Percentiles rank a stretch among this genome's conserved stretches.
phyloP scores from a whole-genome alignment of 2,329 filamentous ascomycete genomes.

The Fusarium siculi region DNA sequence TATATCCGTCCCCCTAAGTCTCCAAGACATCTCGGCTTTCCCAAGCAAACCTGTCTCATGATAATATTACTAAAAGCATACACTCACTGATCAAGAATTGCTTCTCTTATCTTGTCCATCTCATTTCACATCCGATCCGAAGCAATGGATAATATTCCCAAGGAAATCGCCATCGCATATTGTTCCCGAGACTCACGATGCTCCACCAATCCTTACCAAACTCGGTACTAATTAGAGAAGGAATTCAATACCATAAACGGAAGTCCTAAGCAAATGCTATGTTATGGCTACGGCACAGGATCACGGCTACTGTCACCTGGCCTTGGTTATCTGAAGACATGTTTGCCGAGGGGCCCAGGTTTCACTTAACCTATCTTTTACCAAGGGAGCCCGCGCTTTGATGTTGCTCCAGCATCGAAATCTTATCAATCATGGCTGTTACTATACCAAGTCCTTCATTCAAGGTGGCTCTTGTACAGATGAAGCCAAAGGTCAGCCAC shows the following conservation, averaged over 20 bases:
- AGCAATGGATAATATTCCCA: background rate
- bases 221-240: conserved; percentile 22
- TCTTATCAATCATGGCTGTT: conserved; percentile 18
- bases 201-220: conserved; percentile 20
- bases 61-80: background rate
- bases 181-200: background rate
- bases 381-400: background rate
- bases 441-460: conserved; percentile 11
- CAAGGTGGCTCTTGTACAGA: conserved; percentile 38
- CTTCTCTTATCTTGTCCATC: background rate
- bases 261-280: conserved; percentile 1
- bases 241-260: conserved; percentile 10
- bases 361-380: background rate
- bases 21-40: background rate
- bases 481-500: conserved; percentile 35
- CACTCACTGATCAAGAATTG: background rate
- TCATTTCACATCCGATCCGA: background rate
- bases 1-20: background rate
- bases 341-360: background rate
- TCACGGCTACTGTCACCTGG: background rate
- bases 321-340: background rate
- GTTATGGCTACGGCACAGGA: background rate
- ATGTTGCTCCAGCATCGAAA: background rate
- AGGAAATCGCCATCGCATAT: background rate
- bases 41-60: background rate